Evolutionary conservation across 768 basidiomycete genomes (phyloP), one percentile per base, ranked within the genome.

Genomic region (Suillus clintonianus): DNA sequence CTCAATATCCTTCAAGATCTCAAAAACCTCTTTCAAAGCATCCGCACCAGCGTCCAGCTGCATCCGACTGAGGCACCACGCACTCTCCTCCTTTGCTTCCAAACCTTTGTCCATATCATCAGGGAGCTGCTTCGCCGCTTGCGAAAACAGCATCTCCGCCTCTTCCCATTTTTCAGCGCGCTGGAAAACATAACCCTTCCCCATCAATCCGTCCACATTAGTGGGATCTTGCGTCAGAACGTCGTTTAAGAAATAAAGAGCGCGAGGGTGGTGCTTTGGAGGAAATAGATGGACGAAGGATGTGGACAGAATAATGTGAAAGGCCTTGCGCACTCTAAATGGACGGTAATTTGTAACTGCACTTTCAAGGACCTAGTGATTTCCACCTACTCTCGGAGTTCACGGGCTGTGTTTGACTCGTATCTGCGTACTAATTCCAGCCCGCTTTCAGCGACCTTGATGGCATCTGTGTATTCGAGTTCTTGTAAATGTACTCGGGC

Each of bases 191-290:
- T 88, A 91, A 0, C 88, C 97, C 53, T 86, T 85, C 17, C 88
- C 87, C 77, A 95, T 87, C 48, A 97, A 80, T 32, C 87, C 88
- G 14, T 82, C 74, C 10, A 86, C 77, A 68, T 94, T 89, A 58
- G 83, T 69, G 0, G 91, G 86, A 43, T 89, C 86, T 39, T 82
- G 76, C 2, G 78, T 68, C 0, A 99, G 83, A 17, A 97, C 82
- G 5, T 89, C 86, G 37, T 91, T 86, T 24, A 98, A 80, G 11
- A 97, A 82, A 19, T 83, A 78, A 30, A 89, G 78, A 1, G 97
- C 97, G 59, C 89, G 87, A 13, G 79, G 68, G 72, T 99, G 97
- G 68, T 98, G 90, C 69, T 95, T 95, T 0, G 97, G 97, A 34
- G 96, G 88, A 74, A 86, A 93, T 56, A 91, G 81, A 70, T 97